These are phyloP conservation scores for Gonapodya sp. DNA, from an alignment of 192 early-diverging fungal genomes.

Conservation along the genomic window DNA sequence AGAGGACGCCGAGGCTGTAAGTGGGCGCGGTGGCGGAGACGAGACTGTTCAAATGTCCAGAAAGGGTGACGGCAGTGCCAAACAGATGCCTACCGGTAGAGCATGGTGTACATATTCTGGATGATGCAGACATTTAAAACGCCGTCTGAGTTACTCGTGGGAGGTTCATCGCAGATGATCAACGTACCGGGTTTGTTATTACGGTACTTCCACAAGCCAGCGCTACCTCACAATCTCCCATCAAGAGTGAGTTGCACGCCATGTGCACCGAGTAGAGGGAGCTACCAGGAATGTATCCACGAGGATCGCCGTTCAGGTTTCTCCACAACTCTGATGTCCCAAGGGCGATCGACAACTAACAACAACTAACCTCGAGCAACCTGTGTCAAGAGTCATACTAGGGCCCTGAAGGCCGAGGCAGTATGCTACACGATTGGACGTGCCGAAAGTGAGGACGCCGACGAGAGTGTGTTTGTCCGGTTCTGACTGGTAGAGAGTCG, in stretches of 20 bases:
- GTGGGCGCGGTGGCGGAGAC: slow-evolving; percentile 15
- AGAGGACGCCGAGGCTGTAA: slow-evolving; percentile 21
- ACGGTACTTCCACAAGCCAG: background rate
- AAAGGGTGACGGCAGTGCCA: background rate
- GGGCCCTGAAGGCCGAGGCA: background rate
- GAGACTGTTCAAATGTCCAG: background rate
- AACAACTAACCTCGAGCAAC: background rate
- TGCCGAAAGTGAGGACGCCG: slow-evolving; percentile 3
- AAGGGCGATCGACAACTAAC: too few species aligned
- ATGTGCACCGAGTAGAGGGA: background rate
- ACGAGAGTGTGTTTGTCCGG: background rate
- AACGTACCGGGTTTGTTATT: background rate
- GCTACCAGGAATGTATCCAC: background rate
- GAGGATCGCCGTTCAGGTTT: too few species aligned
- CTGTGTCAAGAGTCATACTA: slow-evolving; percentile 4
- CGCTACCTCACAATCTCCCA: background rate
- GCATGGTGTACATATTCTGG: slow-evolving; percentile 6
- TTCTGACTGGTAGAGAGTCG: too few species aligned
- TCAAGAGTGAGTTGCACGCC: slow-evolving; percentile 8
- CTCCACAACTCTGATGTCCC: too few species aligned
- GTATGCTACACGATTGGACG: background rate
- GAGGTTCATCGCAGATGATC: background rate
- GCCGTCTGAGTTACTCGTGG: too few species aligned
- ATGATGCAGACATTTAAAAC: background rate
- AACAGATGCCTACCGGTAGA: background rate